Conservation (phyloP, 208 protist species). For the Lotmaria passim region DNA sequence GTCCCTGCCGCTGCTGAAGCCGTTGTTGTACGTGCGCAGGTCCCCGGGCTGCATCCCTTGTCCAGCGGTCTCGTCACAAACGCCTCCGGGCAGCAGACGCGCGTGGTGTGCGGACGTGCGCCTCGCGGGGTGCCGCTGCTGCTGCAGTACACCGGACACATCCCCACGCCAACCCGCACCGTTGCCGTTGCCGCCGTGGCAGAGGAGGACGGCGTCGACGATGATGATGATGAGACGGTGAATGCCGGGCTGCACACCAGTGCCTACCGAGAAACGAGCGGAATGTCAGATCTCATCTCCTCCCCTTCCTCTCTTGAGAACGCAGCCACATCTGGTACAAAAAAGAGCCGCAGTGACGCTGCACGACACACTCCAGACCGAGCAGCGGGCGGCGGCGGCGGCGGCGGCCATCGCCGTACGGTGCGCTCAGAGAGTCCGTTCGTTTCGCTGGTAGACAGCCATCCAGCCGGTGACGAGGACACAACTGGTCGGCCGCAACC, state of each 20-base stretch:
- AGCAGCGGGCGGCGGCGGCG: not conserved
- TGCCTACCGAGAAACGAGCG: conserved; percentile 21
- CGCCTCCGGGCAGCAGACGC: not conserved
- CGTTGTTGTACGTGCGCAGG: conserved; percentile 1
- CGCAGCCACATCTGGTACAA: not conserved
- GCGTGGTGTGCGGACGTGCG: conserved; percentile 28
- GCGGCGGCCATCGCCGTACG: not conserved
- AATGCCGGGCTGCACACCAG: conserved; percentile 30
- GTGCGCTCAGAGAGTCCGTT: conserved; percentile 7
- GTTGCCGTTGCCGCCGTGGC: not conserved
- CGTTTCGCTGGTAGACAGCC: conserved; percentile 5
- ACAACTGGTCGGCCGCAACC: not conserved
- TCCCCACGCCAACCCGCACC: conserved; percentile 24
- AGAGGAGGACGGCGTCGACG: conserved; percentile 2
- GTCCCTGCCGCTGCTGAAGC: not conserved
- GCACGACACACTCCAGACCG: conserved; percentile 1
- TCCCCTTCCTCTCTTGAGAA: not conserved
- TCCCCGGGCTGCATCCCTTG: conserved; percentile 14
- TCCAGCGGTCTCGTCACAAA: not conserved
- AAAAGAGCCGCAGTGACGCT: not conserved
- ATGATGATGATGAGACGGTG: conserved; percentile 23
- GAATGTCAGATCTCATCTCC: conserved; percentile 12
- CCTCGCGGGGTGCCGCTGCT: conserved; percentile 30
- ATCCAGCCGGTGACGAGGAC: not conserved
- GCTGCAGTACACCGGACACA: conserved; percentile 33